Conservation (phyloP, 139 green algal genomes). For the Coccomyxa sp. region DNA sequence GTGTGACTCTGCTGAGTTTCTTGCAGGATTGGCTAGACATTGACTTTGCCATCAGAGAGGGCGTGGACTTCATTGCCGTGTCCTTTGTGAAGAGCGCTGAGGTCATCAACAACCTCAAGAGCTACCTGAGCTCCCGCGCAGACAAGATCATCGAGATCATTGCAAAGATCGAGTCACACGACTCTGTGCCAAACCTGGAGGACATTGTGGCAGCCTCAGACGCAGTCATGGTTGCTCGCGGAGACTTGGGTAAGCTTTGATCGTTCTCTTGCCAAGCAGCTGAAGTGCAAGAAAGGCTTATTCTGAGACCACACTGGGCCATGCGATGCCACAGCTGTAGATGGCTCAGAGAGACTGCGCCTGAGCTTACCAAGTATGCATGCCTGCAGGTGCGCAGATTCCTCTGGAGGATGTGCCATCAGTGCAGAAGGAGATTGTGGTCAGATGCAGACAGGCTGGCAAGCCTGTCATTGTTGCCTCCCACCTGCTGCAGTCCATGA, state of each 20-base stretch:
- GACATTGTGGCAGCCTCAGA: slow-evolving; percentile 64
- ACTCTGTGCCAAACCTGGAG: slow-evolving; percentile 58
- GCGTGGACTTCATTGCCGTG: slow-evolving; percentile 73
- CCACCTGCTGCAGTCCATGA: slow-evolving; percentile 81
- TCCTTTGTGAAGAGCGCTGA: slow-evolving; percentile 80
- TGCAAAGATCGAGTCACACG: slow-evolving; percentile 55
- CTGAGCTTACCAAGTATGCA: no score
- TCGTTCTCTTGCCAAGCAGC: not conserved
- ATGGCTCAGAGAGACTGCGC: not conserved
- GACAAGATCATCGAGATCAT: slow-evolving; percentile 35
- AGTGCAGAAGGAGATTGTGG: slow-evolving; percentile 78
- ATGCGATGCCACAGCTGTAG: not conserved
- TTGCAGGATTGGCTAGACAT: slow-evolving; percentile 83
- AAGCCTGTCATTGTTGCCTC: slow-evolving; percentile 82
- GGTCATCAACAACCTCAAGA: slow-evolving; percentile 72
- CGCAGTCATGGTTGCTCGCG: slow-evolving; percentile 72
- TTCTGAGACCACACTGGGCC: no score
- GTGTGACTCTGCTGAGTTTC: no score
- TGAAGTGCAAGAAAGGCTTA: not conserved
- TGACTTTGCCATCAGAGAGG: slow-evolving; percentile 68
- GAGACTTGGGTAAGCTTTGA: slow-evolving; percentile 54
- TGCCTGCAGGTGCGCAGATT: slow-evolving; percentile 57
- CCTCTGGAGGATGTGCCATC: slow-evolving; percentile 74
- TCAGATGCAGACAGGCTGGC: slow-evolving; percentile 54
- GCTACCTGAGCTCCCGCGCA: slow-evolving; percentile 52